These are phyloP conservation scores for Micromonas pusilla DNA, from an alignment of 139 green algal genomes.

Conservation along the genomic window DNA sequence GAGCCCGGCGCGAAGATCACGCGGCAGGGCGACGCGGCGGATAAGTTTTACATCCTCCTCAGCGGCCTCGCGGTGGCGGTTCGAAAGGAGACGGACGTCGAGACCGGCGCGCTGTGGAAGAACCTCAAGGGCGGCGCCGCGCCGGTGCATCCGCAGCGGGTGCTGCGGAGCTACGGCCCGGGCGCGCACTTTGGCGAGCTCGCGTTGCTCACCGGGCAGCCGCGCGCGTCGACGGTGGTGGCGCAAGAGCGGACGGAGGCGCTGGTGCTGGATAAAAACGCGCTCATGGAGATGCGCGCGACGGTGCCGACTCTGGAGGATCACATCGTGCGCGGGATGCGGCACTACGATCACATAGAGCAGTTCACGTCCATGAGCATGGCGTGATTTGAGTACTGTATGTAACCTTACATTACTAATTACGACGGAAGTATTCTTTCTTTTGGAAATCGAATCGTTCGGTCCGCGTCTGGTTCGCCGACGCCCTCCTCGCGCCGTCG, in stretches of 20 bases:
- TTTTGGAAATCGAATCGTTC: too few relatives aligned
- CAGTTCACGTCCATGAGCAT: slow-evolving; percentile 11
- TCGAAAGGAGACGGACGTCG: slow-evolving; percentile 29
- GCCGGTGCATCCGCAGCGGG: slow-evolving; percentile 39
- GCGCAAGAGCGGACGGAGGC: slow-evolving; percentile 63
- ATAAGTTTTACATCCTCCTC: slow-evolving; percentile 70
- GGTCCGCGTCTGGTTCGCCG: too few relatives aligned
- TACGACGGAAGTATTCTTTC: too few relatives aligned
- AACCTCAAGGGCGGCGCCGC: slow-evolving; percentile 85
- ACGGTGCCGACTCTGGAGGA: slow-evolving; percentile 45
- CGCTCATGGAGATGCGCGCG: slow-evolving; percentile 76
- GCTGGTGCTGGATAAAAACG: slow-evolving; percentile 67
- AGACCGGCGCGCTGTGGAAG: slow-evolving; percentile 71
- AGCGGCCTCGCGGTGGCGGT: slow-evolving; percentile 84
- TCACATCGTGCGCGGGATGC: not conserved
- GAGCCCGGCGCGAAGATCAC: slow-evolving; percentile 29
- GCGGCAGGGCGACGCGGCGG: slow-evolving; percentile 13
- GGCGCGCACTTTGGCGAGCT: slow-evolving; percentile 68
- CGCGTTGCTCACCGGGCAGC: slow-evolving; percentile 67
- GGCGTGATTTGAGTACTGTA: too few relatives aligned
- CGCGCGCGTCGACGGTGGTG: slow-evolving; percentile 62
- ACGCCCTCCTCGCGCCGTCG: too few relatives aligned
- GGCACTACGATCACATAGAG: slow-evolving; percentile 10
- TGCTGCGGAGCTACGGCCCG: slow-evolving; percentile 1
- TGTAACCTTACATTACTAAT: too few relatives aligned